Conservation (phyloP, 2,329 filamentous ascomycete genomes). For the Pseudogymnoascus sp. region DNA sequence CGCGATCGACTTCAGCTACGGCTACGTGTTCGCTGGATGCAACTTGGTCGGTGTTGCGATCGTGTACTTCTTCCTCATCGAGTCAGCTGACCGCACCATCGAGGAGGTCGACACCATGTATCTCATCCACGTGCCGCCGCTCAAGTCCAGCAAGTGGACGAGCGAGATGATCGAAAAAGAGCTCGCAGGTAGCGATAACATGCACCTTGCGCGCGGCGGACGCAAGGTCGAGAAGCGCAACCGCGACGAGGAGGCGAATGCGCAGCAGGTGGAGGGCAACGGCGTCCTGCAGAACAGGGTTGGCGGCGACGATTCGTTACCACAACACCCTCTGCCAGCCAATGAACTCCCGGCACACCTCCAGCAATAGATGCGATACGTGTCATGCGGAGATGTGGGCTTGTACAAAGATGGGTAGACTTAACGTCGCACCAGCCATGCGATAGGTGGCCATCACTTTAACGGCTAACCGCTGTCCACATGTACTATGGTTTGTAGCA, state of each 20-base stretch:
- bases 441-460: neutral
- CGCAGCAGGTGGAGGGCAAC: slow-evolving; percentile 4
- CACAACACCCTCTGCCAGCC: neutral
- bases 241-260: neutral
- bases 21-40: slow-evolving; percentile 68
- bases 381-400: neutral
- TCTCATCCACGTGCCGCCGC: slow-evolving; percentile 31
- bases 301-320: neutral
- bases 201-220: neutral
- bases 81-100: slow-evolving; percentile 38
- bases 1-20: slow-evolving; percentile 63
- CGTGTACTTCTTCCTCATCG: slow-evolving; percentile 71
- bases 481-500: neutral
- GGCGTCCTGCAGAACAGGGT: neutral
- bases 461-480: neutral
- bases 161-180: slow-evolving; percentile 8
- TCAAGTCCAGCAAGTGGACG: slow-evolving; percentile 26
- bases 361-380: neutral
- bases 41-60: slow-evolving; percentile 55
- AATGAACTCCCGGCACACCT: neutral
- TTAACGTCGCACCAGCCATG: neutral
- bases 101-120: slow-evolving; percentile 23
- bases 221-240: slow-evolving; percentile 9
- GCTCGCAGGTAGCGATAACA: neutral
- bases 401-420: neutral